A percentile compares a stretch with the other conserved stretches of the same genome.
These are phyloP conservation scores for Fusarium abutilonis DNA, from an alignment of 2,329 filamentous ascomycete species.

Conservation along the genomic window DNA sequence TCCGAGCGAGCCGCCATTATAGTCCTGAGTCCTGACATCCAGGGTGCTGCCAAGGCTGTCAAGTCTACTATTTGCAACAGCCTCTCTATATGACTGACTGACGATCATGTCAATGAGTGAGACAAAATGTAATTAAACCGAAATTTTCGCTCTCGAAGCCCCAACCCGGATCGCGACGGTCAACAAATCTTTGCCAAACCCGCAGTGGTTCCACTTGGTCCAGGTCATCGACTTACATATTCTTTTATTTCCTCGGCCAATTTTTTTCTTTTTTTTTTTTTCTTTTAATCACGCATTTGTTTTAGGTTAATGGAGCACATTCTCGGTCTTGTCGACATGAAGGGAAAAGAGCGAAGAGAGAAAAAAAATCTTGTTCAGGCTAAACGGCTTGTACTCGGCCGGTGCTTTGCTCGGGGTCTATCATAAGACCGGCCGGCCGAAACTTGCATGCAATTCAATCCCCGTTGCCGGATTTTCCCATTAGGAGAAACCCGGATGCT, in stretches of 20 bases:
- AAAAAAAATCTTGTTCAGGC: background rate
- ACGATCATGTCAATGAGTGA: background rate
- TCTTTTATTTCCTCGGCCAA: slow-evolving; percentile 20
- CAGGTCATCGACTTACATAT: slow-evolving; percentile 5
- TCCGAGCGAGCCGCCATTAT: slow-evolving; percentile 33
- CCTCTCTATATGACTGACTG: background rate
- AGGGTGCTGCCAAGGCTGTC: background rate
- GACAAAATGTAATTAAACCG: slow-evolving; percentile 18
- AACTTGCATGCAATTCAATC: slow-evolving; percentile 13
- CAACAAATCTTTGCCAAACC: slow-evolving; percentile 32
- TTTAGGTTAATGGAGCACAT: background rate
- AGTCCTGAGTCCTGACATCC: background rate
- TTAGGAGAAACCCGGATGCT: background rate
- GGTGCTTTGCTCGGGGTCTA: slow-evolving; percentile 29
- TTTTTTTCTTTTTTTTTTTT: slow-evolving; percentile 1
- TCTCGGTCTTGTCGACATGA: background rate
- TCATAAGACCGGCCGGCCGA: slow-evolving; percentile 20
- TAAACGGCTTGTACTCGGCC: slow-evolving; percentile 18
- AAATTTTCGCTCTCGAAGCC: slow-evolving; percentile 24
- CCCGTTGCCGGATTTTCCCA: slow-evolving; percentile 31
- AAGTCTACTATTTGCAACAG: background rate
- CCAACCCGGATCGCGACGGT: slow-evolving; percentile 14
- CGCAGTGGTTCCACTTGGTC: slow-evolving; percentile 28
- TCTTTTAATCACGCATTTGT: slow-evolving; percentile 24
- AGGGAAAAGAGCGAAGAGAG: background rate